phyloP scores from a whole-genome alignment of 768 basidiomycete genomes.

The Nidularia pulvinata region DNA sequence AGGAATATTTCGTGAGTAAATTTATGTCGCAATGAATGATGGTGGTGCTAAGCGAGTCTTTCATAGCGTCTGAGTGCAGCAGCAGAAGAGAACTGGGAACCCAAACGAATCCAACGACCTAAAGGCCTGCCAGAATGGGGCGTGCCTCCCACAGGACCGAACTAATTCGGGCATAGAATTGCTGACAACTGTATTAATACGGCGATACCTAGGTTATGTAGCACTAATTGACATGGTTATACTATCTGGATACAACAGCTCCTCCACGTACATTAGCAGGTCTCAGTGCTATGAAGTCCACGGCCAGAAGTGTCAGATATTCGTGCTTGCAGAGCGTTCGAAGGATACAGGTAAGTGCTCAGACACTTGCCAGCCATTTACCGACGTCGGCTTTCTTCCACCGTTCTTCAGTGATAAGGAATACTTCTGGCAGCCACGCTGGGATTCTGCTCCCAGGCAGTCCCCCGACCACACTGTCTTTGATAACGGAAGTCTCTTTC shows the following conservation, averaged over 20 bases:
- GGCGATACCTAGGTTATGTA: background rate
- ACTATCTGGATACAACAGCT: background rate
- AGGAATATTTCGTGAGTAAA: constrained; percentile 91
- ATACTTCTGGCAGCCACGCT: constrained; percentile 51
- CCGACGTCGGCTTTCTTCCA: constrained; percentile 44
- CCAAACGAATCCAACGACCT: constrained; percentile 80
- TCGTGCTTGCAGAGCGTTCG: too few relatives aligned
- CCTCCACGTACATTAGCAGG: too few relatives aligned
- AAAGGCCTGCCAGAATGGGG: constrained; percentile 96
- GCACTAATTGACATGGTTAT: background rate
- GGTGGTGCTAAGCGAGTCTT: background rate
- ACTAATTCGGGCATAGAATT: background rate
- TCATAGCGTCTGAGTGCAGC: constrained; percentile 63
- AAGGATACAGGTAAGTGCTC: background rate
- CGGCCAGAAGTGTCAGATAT: too few relatives aligned
- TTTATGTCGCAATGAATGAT: too few relatives aligned
- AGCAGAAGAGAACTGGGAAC: constrained; percentile 80
- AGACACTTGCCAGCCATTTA: background rate
- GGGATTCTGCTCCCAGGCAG: constrained; percentile 2
- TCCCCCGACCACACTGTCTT: constrained; percentile 9
- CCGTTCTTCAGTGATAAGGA: constrained; percentile 47
- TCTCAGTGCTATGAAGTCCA: too few relatives aligned
- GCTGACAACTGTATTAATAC: background rate
- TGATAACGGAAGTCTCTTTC: background rate
- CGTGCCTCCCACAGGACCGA: constrained; percentile 65